Conservation (phyloP, 2,329 filamentous ascomycete genomes). For the Chrysoporthe deuterocubensis region DNA sequence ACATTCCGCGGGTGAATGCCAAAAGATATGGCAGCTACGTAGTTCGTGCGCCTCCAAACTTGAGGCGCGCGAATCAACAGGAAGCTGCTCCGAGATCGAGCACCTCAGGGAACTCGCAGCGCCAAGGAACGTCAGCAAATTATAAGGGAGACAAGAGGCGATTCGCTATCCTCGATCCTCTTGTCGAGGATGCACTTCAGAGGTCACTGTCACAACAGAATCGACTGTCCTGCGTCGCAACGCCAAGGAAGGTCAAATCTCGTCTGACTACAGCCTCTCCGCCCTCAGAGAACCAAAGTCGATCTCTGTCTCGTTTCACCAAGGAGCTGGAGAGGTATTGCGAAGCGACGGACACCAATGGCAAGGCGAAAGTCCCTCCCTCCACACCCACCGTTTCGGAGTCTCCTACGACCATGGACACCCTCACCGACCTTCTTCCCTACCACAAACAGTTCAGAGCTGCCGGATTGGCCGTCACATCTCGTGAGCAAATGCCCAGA, state of each 20-base stretch:
- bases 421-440: slow-evolving; percentile 57
- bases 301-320: slow-evolving; percentile 46
- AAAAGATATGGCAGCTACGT: slow-evolving; percentile 27
- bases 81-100: neutral
- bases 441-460: slow-evolving; percentile 57
- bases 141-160: slow-evolving; percentile 35
- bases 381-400: slow-evolving; percentile 46
- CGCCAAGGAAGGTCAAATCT: slow-evolving; percentile 29
- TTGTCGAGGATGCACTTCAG: slow-evolving; percentile 49
- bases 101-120: neutral
- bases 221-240: slow-evolving; percentile 43
- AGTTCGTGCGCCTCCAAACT: slow-evolving; percentile 24
- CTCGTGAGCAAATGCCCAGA: slow-evolving; percentile 46
- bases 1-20: slow-evolving; percentile 10
- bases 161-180: slow-evolving; percentile 41
- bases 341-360: slow-evolving; percentile 42
- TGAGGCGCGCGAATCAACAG: slow-evolving; percentile 1
- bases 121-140: slow-evolving; percentile 18
- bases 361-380: slow-evolving; percentile 39
- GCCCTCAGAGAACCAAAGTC: slow-evolving; percentile 47
- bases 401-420: slow-evolving; percentile 51
- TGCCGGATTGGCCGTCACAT: slow-evolving; percentile 61
- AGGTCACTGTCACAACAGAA: slow-evolving; percentile 51
- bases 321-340: slow-evolving; percentile 48
- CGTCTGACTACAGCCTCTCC: slow-evolving; percentile 25